Conservation (phyloP, 768 basidiomycete genomes). For the Serendipita indica region DNA sequence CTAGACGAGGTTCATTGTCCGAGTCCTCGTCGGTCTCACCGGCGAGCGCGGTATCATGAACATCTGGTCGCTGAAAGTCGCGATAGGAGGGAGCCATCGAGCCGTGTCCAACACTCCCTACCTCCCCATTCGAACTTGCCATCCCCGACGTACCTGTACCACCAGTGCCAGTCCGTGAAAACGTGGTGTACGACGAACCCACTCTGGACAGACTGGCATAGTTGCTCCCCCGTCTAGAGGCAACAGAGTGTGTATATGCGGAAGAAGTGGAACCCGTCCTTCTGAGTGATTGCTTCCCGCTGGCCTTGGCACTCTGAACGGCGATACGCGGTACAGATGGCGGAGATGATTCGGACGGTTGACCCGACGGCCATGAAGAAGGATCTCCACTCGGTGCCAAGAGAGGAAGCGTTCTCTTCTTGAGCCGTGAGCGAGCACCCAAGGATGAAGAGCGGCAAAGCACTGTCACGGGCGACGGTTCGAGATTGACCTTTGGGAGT, state of each 20-base stretch:
- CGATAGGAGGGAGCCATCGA: neutral
- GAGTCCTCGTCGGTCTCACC: constrained; percentile 1
- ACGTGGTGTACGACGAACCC: neutral
- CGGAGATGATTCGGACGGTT: neutral
- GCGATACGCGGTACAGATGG: neutral
- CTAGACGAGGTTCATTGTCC: neutral
- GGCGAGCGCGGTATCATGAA: neutral
- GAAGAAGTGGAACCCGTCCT: neutral
- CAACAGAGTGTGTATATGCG: neutral
- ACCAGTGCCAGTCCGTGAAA: neutral
- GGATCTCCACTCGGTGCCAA: neutral
- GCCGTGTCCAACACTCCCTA: neutral
- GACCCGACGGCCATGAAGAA: neutral
- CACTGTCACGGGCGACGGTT: neutral
- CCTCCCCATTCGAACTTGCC: neutral
- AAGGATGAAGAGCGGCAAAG: neutral
- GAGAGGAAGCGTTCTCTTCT: neutral
- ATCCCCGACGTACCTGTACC: neutral
- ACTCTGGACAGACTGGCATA: constrained; percentile 5
- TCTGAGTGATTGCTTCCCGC: neutral
- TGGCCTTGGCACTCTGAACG: neutral
- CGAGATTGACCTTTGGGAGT: neutral
- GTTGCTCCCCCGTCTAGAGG: neutral
- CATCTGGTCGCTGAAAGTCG: neutral
- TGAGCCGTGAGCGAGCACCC: neutral